Evolutionary conservation across 192 early-diverging fungal species (phyloP).

Genomic region (Entomortierella lignicola): DNA sequence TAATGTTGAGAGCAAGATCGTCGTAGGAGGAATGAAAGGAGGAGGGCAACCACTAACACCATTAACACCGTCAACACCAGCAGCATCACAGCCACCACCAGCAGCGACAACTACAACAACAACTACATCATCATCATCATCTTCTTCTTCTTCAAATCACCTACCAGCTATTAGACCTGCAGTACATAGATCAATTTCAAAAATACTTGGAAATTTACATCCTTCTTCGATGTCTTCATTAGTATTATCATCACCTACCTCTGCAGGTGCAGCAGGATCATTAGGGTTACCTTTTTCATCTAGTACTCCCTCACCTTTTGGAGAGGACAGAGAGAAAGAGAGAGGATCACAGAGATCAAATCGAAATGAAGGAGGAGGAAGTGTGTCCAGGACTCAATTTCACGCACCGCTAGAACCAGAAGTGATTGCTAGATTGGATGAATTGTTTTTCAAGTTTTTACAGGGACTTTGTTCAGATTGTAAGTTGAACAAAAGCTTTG

Average conservation of each 20-base stretch:
- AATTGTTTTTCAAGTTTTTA: constrained; percentile 75
- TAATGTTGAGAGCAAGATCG: neutral
- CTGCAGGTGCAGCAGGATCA: neutral
- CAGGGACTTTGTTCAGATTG: constrained; percentile 75
- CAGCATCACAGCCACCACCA: neutral
- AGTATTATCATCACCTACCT: neutral
- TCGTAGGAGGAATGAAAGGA: no score
- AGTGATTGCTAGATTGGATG: constrained; percentile 66
- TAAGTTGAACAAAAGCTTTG: no score
- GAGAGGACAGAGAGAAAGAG: no score
- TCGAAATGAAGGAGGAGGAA: no score
- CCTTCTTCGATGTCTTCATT: neutral
- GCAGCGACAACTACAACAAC: neutral
- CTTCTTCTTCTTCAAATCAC: no score
- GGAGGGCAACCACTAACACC: no score
- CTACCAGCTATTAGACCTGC: no score
- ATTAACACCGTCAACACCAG: neutral
- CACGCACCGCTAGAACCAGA: constrained; percentile 58
- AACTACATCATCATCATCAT: neutral
- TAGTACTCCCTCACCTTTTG: no score
- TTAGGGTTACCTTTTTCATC: constrained; percentile 4
- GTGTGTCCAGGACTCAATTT: constrained; percentile 55
- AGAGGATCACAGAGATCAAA: no score
- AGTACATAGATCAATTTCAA: no score
- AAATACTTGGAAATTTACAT: constrained; percentile 13